Conservation (phyloP, 2,329 filamentous ascomycete species). For the Trematosphaeria pertusa region DNA sequence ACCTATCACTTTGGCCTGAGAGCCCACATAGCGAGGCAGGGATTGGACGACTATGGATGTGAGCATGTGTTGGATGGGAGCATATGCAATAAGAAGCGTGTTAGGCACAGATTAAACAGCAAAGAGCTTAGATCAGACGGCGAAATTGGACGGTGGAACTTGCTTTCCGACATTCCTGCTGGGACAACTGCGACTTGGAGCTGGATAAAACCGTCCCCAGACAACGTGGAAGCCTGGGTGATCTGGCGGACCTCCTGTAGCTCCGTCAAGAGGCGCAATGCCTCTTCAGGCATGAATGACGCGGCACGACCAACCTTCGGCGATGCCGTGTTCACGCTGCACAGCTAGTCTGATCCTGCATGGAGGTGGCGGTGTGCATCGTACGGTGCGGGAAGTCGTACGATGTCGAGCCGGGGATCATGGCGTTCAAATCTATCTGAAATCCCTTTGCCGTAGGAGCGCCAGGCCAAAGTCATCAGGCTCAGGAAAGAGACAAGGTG, state of each 20-base stretch:
- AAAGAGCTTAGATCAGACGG: neutral
- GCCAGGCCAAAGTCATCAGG: neutral
- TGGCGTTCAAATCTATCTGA: neutral
- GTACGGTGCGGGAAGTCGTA: neutral
- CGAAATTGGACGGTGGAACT: neutral
- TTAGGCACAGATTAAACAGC: neutral
- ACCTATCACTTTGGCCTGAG: neutral
- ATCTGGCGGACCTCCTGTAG: neutral
- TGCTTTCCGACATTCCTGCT: neutral
- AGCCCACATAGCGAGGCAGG: neutral
- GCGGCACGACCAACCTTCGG: neutral
- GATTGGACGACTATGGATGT: neutral
- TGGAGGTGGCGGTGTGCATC: neutral
- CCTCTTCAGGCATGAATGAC: neutral
- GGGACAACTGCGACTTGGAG: neutral
- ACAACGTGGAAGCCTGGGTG: neutral
- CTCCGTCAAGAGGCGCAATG: neutral
- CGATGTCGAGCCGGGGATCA: neutral
- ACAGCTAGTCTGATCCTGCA: neutral
- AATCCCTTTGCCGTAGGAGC: neutral
- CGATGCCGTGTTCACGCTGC: neutral
- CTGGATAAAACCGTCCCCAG: neutral
- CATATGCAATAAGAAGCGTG: neutral
- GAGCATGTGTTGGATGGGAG: neutral
- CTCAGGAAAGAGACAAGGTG: neutral